Percentiles rank a stretch among this genome's conserved stretches.
These are phyloP conservation scores for Periconia sp. DNA, from an alignment of 2,329 filamentous ascomycete species.

Conservation along the genomic window DNA sequence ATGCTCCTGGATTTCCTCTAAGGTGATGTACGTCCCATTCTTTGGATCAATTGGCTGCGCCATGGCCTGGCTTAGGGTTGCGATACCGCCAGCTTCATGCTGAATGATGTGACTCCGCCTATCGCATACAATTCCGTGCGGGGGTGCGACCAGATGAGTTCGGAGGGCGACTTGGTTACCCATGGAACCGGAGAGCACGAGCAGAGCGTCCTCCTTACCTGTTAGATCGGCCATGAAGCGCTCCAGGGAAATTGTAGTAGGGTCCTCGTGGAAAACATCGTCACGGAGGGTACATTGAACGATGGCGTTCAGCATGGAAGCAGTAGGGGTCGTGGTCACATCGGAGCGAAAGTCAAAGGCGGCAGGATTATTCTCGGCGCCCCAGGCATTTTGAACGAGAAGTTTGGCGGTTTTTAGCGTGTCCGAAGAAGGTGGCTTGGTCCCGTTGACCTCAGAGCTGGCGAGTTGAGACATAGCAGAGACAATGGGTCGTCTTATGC, in stretches of 20 bases:
- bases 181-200: conserved; percentile 91
- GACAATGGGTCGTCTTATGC: not conserved
- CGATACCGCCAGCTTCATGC: conserved; percentile 69
- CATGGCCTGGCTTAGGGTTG: conserved; percentile 70
- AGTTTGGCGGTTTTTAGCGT: not conserved
- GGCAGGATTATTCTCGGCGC: conserved; percentile 52
- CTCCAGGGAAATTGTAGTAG: conserved; percentile 76
- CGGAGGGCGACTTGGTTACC: conserved; percentile 86
- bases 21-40: conserved; percentile 73
- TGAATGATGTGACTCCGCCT: conserved; percentile 74
- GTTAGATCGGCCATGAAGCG: conserved; percentile 71
- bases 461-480: conserved; percentile 34
- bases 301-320: conserved; percentile 81
- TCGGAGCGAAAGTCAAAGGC: conserved; percentile 59
- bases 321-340: conserved; percentile 40
- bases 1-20: conserved; percentile 72
- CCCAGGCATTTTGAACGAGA: conserved; percentile 35
- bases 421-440: conserved; percentile 9
- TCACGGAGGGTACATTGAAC: conserved; percentile 74
- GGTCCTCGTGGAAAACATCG: conserved; percentile 81
- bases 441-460: conserved; percentile 32
- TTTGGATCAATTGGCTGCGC: conserved; percentile 66
- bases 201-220: conserved; percentile 73
- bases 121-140: conserved; percentile 79
- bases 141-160: conserved; percentile 75